Conservation (phyloP, 2,329 filamentous ascomycete genomes). For the Metarhizium guizhouense region DNA sequence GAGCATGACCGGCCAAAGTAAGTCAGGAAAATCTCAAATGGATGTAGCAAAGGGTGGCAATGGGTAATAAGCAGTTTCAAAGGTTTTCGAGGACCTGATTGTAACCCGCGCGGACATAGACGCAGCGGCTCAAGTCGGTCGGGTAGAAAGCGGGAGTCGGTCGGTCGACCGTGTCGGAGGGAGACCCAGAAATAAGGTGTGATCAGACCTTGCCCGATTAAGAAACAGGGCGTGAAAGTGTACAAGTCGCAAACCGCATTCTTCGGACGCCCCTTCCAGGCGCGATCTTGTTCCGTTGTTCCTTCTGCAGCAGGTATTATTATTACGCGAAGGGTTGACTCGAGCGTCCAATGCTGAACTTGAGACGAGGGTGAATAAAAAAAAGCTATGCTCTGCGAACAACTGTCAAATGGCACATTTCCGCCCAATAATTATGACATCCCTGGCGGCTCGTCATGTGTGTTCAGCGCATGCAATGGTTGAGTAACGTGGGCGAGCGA, state of each 20-base stretch:
- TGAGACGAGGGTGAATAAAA: neutral
- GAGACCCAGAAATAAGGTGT: neutral
- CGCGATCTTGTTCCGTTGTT: neutral
- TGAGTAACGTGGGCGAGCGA: neutral
- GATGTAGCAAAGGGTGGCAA: too few relatives aligned
- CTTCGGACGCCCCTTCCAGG: too few relatives aligned
- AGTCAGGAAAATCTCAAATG: too few relatives aligned
- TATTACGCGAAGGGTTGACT: neutral
- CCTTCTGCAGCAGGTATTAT: neutral
- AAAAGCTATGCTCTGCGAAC: too few relatives aligned
- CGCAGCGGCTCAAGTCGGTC: neutral
- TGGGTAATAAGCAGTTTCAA: too few relatives aligned
- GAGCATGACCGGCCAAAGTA: too few relatives aligned
- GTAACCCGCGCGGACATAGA: too few relatives aligned
- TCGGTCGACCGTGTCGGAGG: neutral
- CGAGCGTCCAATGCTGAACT: neutral
- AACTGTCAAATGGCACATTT: neutral
- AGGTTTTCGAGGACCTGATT: too few relatives aligned
- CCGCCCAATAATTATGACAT: neutral
- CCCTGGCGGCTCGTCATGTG: neutral
- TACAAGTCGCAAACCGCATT: neutral
- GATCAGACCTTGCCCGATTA: neutral
- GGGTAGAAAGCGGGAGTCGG: slow-evolving; percentile 1
- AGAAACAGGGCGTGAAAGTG: neutral
- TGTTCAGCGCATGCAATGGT: neutral